Evolutionary conservation across 805 yeast genomes (phyloP).

Genomic region (Saturnispora mendoncae): DNA sequence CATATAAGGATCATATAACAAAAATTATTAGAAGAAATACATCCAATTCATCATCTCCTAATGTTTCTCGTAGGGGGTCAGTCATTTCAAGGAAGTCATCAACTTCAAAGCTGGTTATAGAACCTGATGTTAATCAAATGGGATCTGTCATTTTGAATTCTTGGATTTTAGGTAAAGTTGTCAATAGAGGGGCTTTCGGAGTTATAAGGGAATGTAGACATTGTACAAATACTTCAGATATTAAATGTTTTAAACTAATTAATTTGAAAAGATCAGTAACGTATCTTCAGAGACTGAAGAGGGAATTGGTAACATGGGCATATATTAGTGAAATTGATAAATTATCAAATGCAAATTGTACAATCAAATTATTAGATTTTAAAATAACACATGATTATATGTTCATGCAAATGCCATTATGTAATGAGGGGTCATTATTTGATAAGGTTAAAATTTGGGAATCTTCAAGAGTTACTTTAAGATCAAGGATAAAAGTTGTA

Average conservation of each 20-base stretch:
- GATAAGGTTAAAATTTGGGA: slow-evolving; percentile 70
- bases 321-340: slow-evolving; percentile 2
- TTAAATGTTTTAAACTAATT: slow-evolving; percentile 26
- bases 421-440: slow-evolving; percentile 72
- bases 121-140: slow-evolving; percentile 39
- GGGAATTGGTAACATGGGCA: slow-evolving; percentile 74
- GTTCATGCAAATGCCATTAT: slow-evolving; percentile 62
- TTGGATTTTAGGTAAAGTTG: slow-evolving; percentile 54
- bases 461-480: slow-evolving; percentile 10
- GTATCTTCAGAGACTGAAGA: slow-evolving; percentile 48
- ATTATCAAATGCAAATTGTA: slow-evolving; percentile 50
- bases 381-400: slow-evolving; percentile 49
- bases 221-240: slow-evolving; percentile 13
- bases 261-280: slow-evolving; percentile 33
- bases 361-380: slow-evolving; percentile 54
- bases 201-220: slow-evolving; percentile 41
- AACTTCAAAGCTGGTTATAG: slow-evolving; percentile 13
- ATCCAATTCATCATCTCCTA: slow-evolving; percentile 10
- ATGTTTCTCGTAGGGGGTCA: slow-evolving; percentile 8
- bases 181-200: slow-evolving; percentile 91
- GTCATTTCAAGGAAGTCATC: slow-evolving; percentile 16
- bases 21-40: slow-evolving; percentile 25
- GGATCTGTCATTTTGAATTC: slow-evolving; percentile 56
- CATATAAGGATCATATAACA: slow-evolving; percentile 26
- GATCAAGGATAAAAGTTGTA: slow-evolving; percentile 19